Conservation (phyloP, 1,139 yeast genomes). For the Magnusiomyces ingens region DNA sequence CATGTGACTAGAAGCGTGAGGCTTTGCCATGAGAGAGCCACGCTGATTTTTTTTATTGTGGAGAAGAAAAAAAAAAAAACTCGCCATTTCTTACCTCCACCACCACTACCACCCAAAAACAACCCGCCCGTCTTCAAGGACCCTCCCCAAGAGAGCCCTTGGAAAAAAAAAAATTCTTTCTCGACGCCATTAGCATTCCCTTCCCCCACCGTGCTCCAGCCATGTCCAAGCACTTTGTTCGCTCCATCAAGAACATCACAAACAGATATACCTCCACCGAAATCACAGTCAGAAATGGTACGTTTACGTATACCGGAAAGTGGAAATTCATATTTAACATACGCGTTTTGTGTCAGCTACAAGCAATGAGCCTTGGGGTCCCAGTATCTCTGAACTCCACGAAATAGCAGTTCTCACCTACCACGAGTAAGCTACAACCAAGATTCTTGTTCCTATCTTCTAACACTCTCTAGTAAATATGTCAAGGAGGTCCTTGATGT, state of each 20-base stretch:
- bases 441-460: neutral
- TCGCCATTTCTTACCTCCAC: no score
- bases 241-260: conserved; percentile 63
- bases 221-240: conserved; percentile 15
- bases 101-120: no score
- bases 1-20: no score
- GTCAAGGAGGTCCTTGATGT: conserved; percentile 72
- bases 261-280: conserved; percentile 77
- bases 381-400: conserved; percentile 67
- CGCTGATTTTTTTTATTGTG: no score
- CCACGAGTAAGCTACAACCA: conserved; percentile 34
- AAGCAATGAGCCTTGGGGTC: conserved; percentile 73
- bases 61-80: no score
- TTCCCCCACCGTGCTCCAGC: no score
- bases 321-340: neutral
- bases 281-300: conserved; percentile 59
- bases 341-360: conserved; percentile 45
- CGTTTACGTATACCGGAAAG: neutral
- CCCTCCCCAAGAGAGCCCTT: no score
- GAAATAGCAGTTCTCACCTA: conserved; percentile 65
- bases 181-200: no score
- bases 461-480: conserved; percentile 36
- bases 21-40: no score
- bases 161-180: no score
- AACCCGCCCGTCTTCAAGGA: no score